These are phyloP conservation scores for Colletotrichum orbiculare DNA, from an alignment of 2,329 filamentous ascomycete species.

Conservation along the genomic window DNA sequence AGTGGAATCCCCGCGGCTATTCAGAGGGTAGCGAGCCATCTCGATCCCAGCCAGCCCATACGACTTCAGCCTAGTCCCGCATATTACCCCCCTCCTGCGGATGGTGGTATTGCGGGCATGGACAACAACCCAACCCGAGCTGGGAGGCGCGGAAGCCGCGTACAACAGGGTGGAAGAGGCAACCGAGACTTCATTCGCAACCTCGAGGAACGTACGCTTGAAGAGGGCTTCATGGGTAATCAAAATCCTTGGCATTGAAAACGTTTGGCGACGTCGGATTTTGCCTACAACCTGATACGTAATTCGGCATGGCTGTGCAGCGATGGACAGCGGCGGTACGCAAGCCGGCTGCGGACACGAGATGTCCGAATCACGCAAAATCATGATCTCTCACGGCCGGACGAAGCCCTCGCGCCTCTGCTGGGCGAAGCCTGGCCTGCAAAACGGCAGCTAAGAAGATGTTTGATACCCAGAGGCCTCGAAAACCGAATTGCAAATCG, in stretches of 20 bases:
- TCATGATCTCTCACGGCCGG: background rate
- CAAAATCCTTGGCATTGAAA: conserved; percentile 75
- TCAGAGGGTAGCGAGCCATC: conserved; percentile 93
- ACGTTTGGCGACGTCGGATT: background rate
- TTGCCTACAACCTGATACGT: conserved; percentile 1
- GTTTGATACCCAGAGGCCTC: conserved; percentile 30
- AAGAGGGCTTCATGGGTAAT: conserved; percentile 86
- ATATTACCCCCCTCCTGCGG: conserved; percentile 93
- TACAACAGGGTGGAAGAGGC: conserved; percentile 67
- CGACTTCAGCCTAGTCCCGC: conserved; percentile 94
- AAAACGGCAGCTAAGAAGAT: conserved; percentile 12
- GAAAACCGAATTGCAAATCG: conserved; percentile 8
- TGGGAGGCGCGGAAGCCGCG: conserved; percentile 80
- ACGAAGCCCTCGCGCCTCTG: background rate
- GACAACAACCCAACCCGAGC: conserved; percentile 67
- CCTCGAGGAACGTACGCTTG: conserved; percentile 91
- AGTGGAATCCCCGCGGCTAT: conserved; percentile 93
- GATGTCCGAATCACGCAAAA: background rate
- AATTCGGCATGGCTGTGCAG: background rate
- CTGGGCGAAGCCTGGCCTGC: conserved; percentile 3
- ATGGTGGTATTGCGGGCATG: conserved; percentile 75
- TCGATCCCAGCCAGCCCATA: conserved; percentile 95
- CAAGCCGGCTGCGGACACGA: background rate
- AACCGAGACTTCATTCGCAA: conserved; percentile 94
- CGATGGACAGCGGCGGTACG: background rate